Evolutionary conservation across 257 asterid species (phyloP).

Genomic region (Solanum chmielewskii): DNA sequence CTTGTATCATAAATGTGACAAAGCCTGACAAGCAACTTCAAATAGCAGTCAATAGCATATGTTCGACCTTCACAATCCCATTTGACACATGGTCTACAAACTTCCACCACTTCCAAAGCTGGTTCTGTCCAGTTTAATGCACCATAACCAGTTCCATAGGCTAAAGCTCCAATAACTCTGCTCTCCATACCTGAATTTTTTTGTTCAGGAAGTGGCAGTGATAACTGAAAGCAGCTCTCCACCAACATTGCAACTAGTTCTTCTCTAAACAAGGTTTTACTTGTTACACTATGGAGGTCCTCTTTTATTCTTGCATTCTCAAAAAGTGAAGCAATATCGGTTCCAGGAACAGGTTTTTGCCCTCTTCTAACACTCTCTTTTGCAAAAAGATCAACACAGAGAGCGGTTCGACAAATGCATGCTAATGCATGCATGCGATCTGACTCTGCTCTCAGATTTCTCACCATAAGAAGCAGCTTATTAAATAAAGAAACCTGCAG

Average conservation of each 20-base stretch:
- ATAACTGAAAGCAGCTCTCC: conserved; percentile 90
- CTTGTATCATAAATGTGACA: conserved; percentile 85
- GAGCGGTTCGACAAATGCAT: conserved; percentile 89
- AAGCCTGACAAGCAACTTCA: conserved; percentile 79
- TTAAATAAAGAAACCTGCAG: conserved; percentile 75
- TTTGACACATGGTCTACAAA: conserved; percentile 78
- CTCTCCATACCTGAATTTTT: conserved; percentile 75
- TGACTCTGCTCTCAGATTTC: conserved; percentile 89
- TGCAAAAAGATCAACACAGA: conserved; percentile 85
- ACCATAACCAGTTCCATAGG: conserved; percentile 95
- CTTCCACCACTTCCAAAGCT: conserved; percentile 90
- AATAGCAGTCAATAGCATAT: conserved; percentile 85
- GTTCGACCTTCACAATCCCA: conserved; percentile 96
- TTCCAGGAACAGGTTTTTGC: conserved; percentile 81
- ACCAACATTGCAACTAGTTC: conserved; percentile 87
- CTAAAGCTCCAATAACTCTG: conserved; percentile 89
- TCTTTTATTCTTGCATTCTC: conserved; percentile 64
- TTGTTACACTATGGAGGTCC: conserved; percentile 69
- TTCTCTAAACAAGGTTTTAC: conserved; percentile 82
- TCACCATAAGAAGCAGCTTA: conserved; percentile 85
- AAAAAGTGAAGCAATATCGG: conserved; percentile 78
- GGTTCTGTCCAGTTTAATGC: conserved; percentile 93
- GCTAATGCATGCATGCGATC: conserved; percentile 95
- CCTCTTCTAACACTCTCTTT: conserved; percentile 85
- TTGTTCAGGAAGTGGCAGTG: conserved; percentile 81